Evolutionary conservation across 331 rosid species (phyloP), one percentile per base, ranked within the genome.

Genomic region (Erythrophleum ivorense): DNA sequence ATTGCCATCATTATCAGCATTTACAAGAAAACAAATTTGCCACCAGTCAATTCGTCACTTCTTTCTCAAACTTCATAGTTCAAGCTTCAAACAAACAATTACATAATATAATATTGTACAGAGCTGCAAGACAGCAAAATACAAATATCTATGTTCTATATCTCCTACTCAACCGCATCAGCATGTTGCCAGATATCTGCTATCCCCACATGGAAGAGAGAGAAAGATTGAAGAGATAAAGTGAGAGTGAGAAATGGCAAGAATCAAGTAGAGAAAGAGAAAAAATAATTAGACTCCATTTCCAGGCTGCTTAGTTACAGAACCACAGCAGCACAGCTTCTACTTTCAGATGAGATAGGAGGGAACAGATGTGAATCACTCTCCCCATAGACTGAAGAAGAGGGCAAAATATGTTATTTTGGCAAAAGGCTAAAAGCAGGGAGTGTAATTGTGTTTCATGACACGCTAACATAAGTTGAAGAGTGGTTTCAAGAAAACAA

Each of bases 21-120:
- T 64, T 14, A 14, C 67, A 64, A 6, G 70, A 62, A 62, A 31
- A 62, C 10, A 62, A 62, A 60, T 54, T 54, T 49, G 3, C 12
- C 16, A 49, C 4, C 3, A 11, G 54, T 13, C 67, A 60, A 60
- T 13, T 10, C 15, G 7, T 60, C 29, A 29, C 40, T 1, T 29
- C 67, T 60, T 31, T 60, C 67, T 60, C 67, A 11, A 31, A 60
- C 67, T 29, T 60, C n/a, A n/a, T 57, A 19, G 63, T 57, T 57
- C 63, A 57, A 57, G 63, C 63, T 57, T 57, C 5, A 31, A 16
- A 13, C 69, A 33, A n/a, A 14, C 3, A 63, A 63, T 63, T 9
- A 2, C 2, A 2, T 19, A 14, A 63, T 13, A 13, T 5, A 14
- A 59, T 24, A 59, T 59, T 10, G 9, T 3, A 9, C 19, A 58